Percentiles rank a stretch among this genome's conserved stretches.
phyloP scores from a whole-genome alignment of 1,284 basidiomycete species.

The Microstroma glucosiphilum region DNA sequence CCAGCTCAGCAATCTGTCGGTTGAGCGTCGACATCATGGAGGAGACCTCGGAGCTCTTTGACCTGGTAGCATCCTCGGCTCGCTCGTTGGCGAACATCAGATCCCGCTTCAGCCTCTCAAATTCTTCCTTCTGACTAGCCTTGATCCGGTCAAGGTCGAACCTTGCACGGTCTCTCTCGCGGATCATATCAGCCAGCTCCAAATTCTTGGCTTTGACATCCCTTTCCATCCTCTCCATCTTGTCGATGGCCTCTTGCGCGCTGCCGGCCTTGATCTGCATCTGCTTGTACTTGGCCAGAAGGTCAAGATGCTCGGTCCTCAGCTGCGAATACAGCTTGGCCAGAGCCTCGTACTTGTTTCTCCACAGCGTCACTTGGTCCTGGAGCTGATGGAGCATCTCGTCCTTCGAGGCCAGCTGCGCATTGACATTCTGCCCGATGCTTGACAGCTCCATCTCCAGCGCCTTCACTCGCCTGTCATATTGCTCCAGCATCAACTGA shows the following conservation, averaged over 20 bases:
- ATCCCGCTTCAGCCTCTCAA: constrained; percentile 86
- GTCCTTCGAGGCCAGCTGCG: constrained; percentile 87
- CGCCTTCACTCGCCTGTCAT: constrained; percentile 92
- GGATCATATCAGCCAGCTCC: constrained; percentile 96
- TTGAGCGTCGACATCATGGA: constrained; percentile 86
- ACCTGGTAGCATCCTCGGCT: constrained; percentile 83
- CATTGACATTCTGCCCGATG: constrained; percentile 71
- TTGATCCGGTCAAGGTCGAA: constrained; percentile 96
- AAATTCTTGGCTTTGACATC: constrained; percentile 97
- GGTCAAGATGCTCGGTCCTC: constrained; percentile 91
- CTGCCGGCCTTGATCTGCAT: constrained; percentile 97
- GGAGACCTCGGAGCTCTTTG: constrained; percentile 89
- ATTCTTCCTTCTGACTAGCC: constrained; percentile 83
- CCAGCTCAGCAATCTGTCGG: constrained; percentile 87
- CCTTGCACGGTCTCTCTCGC: constrained; percentile 89
- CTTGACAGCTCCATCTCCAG: constrained; percentile 83
- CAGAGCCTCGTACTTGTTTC: constrained; percentile 96
- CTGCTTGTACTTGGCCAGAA: constrained; percentile 94
- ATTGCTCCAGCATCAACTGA: constrained; percentile 95
- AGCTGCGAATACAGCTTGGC: constrained; percentile 98
- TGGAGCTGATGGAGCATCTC: constrained; percentile 92
- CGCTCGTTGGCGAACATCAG: constrained; percentile 95
- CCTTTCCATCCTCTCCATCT: constrained; percentile 98
- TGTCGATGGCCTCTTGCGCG: constrained; percentile 96
- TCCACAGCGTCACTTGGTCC: constrained; percentile 93